A percentile compares a stretch with the other conserved stretches of the same genome.
Evolutionary conservation across 2,329 filamentous ascomycete species (phyloP).

Genomic region (Sporothrix protearum): DNA sequence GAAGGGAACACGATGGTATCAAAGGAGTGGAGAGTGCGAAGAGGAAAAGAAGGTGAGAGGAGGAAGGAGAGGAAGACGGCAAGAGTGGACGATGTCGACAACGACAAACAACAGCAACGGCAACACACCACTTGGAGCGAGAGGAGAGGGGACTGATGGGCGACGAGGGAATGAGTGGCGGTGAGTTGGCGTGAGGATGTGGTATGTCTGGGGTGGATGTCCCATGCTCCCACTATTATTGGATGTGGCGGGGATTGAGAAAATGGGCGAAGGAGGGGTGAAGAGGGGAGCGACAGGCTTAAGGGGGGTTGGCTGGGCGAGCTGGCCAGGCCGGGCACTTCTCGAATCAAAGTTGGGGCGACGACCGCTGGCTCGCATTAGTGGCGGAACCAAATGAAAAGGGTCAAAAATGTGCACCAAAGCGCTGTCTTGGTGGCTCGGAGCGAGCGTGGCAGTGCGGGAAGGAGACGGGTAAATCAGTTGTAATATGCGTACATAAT

Average conservation of each 20-base stretch:
- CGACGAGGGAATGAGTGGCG: constrained; percentile 17
- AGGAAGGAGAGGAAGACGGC: not conserved
- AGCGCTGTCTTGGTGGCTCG: not conserved
- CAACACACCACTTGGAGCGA: not conserved
- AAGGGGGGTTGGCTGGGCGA: not conserved
- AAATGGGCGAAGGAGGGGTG: constrained; percentile 18
- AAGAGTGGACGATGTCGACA: not conserved
- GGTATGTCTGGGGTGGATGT: constrained; percentile 16
- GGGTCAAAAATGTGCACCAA: not conserved
- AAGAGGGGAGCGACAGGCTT: constrained; percentile 10
- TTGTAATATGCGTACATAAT: not conserved
- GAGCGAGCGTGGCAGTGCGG: constrained; percentile 16
- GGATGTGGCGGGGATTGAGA: not conserved
- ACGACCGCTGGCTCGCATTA: not conserved
- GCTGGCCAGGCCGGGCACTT: not conserved
- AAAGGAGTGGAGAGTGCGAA: not conserved
- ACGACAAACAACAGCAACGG: not conserved
- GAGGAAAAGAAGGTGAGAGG: not conserved
- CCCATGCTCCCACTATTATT: no score
- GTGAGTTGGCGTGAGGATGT: constrained; percentile 20
- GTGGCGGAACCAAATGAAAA: not conserved
- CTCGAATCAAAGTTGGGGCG: not conserved
- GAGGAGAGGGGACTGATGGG: not conserved
- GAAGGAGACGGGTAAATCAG: not conserved
- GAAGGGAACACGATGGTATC: not conserved